Evolutionary conservation across 768 basidiomycete genomes (phyloP).

Genomic region (Leccinum obscurum): DNA sequence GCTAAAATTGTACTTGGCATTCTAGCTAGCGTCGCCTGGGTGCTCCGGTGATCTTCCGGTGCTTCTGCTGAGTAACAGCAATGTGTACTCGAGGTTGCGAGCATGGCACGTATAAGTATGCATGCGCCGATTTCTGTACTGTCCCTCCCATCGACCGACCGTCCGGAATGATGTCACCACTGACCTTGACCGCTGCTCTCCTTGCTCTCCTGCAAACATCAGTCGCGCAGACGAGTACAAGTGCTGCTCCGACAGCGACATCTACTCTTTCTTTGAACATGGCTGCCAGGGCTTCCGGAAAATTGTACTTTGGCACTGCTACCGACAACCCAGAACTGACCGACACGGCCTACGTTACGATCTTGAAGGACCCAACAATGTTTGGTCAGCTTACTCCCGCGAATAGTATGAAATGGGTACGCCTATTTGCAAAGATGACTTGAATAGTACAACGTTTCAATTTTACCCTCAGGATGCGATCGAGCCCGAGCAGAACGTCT

Average conservation of each 20-base stretch:
- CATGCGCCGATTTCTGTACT: background rate
- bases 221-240: slow-evolving; percentile 2
- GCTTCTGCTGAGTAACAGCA: background rate
- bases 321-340: slow-evolving; percentile 48
- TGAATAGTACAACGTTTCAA: background rate
- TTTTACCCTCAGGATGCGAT: slow-evolving; percentile 13
- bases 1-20: background rate
- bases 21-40: background rate
- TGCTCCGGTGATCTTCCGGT: background rate
- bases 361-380: slow-evolving; percentile 10
- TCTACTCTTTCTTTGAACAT: slow-evolving; percentile 29
- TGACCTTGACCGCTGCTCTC: slow-evolving; percentile 8
- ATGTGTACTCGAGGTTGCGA: background rate
- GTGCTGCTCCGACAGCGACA: slow-evolving; percentile 1
- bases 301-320: slow-evolving; percentile 49
- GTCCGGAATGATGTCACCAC: background rate
- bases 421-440: background rate
- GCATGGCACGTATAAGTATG: slow-evolving; percentile 4
- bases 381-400: slow-evolving; percentile 24
- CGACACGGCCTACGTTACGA: slow-evolving; percentile 27
- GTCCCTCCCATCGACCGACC: background rate
- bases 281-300: slow-evolving; percentile 40
- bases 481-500: slow-evolving; percentile 27
- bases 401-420: slow-evolving; percentile 25
- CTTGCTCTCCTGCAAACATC: slow-evolving; percentile 6